Evolutionary conservation across 495 filamentous ascomycete species (phyloP).

Genomic region (Neurospora discreta): DNA sequence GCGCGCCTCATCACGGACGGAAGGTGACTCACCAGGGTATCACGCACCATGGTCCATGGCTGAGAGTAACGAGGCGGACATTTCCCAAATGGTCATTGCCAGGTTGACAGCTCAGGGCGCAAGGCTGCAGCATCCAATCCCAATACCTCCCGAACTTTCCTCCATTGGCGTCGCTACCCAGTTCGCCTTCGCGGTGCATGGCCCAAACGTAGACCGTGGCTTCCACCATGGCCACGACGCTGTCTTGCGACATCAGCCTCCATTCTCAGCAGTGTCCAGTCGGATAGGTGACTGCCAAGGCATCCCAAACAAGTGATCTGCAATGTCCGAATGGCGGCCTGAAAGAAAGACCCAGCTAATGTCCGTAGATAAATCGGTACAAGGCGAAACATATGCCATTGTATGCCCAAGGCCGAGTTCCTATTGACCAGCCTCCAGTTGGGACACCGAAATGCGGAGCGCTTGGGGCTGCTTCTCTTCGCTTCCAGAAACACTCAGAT

Average conservation of each 20-base stretch:
- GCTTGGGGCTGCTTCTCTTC: neutral
- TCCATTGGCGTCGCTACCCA: neutral
- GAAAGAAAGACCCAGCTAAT: neutral
- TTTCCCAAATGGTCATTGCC: neutral
- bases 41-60: neutral
- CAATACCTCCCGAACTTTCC: neutral
- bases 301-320: neutral
- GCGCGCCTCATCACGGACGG: neutral
- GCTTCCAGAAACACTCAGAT: neutral
- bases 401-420: neutral
- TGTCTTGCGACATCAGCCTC: neutral
- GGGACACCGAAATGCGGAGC: neutral
- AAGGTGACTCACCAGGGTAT: neutral
- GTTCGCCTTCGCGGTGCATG: neutral
- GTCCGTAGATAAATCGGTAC: neutral
- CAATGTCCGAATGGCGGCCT: neutral
- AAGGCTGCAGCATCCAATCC: neutral
- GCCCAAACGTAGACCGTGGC: neutral
- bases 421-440: neutral
- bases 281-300: neutral
- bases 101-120: neutral
- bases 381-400: neutral
- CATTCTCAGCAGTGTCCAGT: neutral
- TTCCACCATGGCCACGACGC: neutral
- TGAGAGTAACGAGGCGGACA: neutral